Evolutionary conservation across 306 rosid genomes (phyloP), one percentile per base, ranked within the genome.

Genomic region (Nissolia schottii): DNA sequence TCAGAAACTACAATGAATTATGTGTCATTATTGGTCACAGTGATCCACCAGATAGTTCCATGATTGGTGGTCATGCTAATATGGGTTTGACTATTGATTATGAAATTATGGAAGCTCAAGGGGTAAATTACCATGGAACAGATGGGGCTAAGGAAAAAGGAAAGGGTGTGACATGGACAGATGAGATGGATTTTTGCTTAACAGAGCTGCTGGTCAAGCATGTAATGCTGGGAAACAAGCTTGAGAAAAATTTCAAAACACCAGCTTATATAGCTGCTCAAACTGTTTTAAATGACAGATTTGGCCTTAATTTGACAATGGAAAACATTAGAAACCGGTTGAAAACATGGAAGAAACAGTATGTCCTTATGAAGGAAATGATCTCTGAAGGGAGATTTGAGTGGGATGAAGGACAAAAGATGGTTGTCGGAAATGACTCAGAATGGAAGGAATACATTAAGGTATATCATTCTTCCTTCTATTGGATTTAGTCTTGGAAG

Each of bases 121-220:
- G 71, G 67, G 72, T 73, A 46, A 67, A 61, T 23, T 31, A 54
- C 73, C 80, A 68, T 27, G 74, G 69, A 75, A 61, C 57, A 43
- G 59, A 62, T 63, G 78, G 35, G 59, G 64, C 79, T 64, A 62
- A 48, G 50, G 81, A 74, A 24, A 82, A 80, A 71, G 80, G 15
- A 14, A 86, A 71, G 62, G 43, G 18, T 57, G 64, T 83, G 38
- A 24, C 84, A 54, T 83, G 87, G 87, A 86, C 90, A 18, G 76
- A 83, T 53, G 85, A 75, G 58, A 86, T 86, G 90, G 87, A 86
- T 83, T 56, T 24, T 64, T 86, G 82, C 82, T 78, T 83, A 61
- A 67, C 82, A 19, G 79, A 80, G 73, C 71, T 77, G 55, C 84
- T 86, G 64, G 70, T 78, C 56, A 66, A 83, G 68, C 87, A 86